Evolutionary conservation across 1,284 basidiomycete species (phyloP).

Genomic region (Marasmius tenuissimus): DNA sequence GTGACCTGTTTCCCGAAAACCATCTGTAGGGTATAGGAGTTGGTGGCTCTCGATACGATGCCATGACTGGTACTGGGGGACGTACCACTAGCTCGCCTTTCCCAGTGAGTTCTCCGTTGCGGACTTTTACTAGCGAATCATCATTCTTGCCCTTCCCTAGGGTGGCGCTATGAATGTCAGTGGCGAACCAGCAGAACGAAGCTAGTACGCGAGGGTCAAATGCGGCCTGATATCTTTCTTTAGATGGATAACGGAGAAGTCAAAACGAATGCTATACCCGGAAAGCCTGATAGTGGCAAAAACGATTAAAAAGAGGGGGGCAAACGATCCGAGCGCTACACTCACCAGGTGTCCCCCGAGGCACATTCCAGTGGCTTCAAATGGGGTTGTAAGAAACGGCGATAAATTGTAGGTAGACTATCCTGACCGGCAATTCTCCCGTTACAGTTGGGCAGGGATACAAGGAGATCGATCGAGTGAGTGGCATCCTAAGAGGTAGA

Average conservation of each 20-base stretch:
- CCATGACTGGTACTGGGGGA: slow-evolving; percentile 2
- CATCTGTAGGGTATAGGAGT: slow-evolving; percentile 50
- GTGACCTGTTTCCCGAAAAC: slow-evolving; percentile 89
- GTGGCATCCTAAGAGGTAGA: slow-evolving; percentile 62
- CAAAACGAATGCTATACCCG: slow-evolving; percentile 38
- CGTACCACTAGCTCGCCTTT: slow-evolving; percentile 84
- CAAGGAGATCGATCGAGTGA: slow-evolving; percentile 73
- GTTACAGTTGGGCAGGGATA: slow-evolving; percentile 78
- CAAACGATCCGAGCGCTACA: slow-evolving; percentile 11
- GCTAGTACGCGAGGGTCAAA: slow-evolving; percentile 85
- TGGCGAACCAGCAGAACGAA: slow-evolving; percentile 91
- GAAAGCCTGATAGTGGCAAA: slow-evolving; percentile 46
- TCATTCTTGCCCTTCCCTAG: slow-evolving; percentile 86
- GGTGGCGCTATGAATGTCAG: slow-evolving; percentile 84
- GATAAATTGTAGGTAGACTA: neutral
- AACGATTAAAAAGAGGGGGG: neutral
- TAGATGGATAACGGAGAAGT: slow-evolving; percentile 1
- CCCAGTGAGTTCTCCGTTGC: slow-evolving; percentile 70
- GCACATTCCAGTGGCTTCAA: slow-evolving; percentile 79
- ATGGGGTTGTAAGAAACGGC: slow-evolving; percentile 3
- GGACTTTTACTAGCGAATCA: slow-evolving; percentile 71
- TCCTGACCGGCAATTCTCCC: slow-evolving; percentile 79
- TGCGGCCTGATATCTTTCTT: slow-evolving; percentile 56
- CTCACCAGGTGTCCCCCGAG: slow-evolving; percentile 80
- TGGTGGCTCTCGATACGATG: neutral